Evolutionary conservation across 352 stramenopile genomes (phyloP), one percentile per base, ranked within the genome.

Genomic region (Globisporangium sylvaticum): DNA sequence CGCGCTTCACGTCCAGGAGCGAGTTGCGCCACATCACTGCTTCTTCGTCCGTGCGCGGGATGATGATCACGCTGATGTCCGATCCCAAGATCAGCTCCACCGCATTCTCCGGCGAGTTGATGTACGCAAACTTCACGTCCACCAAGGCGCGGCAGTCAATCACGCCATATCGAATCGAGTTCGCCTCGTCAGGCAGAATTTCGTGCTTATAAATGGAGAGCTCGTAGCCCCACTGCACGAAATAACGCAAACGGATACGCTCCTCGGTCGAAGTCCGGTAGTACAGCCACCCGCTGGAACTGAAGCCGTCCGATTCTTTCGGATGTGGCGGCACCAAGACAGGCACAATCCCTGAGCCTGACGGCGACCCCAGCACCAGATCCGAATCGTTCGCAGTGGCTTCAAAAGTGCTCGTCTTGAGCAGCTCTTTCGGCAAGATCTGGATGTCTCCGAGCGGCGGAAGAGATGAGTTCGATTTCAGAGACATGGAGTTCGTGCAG

Each of bases 161-260:
- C 4, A 96, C 88, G 61, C 88, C 88, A 63, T 96, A 94, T 0
- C 88, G 88, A 70, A 96, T 96, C 3, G 88, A 80, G 20, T 71
- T 82, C 4, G 79, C 76, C 64, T 96, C 88, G 48, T 96, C 85
- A 25, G 83, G 76, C 10, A 92, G 66, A 5, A 96, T 74, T 62
- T 95, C 87, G 72, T 96, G 88, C 75, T 96, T 96, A 75, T 94
- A 96, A 67, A 96, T 96, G 7, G 88, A 94, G 10, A 96, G 72
- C 57, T 96, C 88, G 65, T 90, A 92, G 9, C 88, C 88, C 84
- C 84, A 94, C 59, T 93, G 87, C 39, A 96, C 87, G 58, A 96
- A 96, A 68, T 93, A 96, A 3, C 88, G 87, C 57, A 90, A 73
- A 8, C 87, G 86, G 22, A 94, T 82, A 2, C 88, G 88, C 58